phyloP scores from a whole-genome alignment of 73 alveolate genomes.

The Uronychia binucleata region DNA sequence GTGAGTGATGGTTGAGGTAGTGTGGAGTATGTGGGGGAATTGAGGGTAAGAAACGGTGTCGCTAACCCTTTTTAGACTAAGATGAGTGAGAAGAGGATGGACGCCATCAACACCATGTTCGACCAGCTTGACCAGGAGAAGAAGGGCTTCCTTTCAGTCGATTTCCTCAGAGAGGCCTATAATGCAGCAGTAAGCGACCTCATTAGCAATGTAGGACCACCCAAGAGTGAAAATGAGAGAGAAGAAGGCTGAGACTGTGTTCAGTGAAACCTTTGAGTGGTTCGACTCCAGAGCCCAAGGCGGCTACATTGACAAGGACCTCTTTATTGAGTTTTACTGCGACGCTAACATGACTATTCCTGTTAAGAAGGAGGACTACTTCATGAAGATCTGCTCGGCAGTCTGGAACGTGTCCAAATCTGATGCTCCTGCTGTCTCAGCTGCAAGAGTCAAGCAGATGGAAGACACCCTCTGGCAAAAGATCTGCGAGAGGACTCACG shows the following conservation, averaged over 20 bases:
- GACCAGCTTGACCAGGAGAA: conserved; percentile 53
- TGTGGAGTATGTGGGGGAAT: neutral
- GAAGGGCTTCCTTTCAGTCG: conserved; percentile 51
- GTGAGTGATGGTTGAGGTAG: no score
- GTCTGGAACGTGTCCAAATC: conserved; percentile 68
- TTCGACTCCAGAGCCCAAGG: conserved; percentile 64
- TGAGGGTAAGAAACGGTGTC: neutral
- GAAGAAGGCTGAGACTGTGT: conserved; percentile 76
- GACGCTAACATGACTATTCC: conserved; percentile 85
- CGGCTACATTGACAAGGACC: conserved; percentile 57
- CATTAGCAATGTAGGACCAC: conserved; percentile 23
- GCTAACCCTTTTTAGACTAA: neutral
- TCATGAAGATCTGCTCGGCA: conserved; percentile 61
- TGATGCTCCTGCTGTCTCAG: conserved; percentile 62
- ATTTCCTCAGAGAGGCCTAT: conserved; percentile 35
- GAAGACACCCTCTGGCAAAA: conserved; percentile 75
- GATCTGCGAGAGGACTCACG: conserved; percentile 77
- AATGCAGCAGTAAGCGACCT: conserved; percentile 44
- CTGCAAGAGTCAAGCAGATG: conserved; percentile 61
- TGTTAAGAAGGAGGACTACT: conserved; percentile 84
- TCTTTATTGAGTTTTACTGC: conserved; percentile 74
- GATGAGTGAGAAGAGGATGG: conserved; percentile 64
- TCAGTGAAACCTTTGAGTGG: conserved; percentile 61
- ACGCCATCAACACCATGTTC: conserved; percentile 71
- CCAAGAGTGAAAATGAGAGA: conserved; percentile 89